Evolutionary conservation across 2,329 filamentous ascomycete genomes (phyloP).

Genomic region (Fusarium globosum): DNA sequence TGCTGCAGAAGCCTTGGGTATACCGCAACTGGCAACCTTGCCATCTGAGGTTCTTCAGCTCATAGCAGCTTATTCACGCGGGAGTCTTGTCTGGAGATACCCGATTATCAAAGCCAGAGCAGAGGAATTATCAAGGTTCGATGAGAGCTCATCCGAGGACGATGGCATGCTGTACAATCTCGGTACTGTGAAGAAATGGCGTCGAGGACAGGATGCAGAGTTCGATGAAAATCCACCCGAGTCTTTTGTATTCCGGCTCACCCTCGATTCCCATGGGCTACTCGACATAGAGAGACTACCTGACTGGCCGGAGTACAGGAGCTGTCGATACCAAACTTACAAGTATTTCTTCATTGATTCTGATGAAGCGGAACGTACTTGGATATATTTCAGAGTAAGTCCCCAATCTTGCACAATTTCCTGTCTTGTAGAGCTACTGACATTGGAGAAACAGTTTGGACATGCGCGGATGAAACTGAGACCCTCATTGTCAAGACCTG

Average conservation of each 20-base stretch:
- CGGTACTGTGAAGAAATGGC: background rate
- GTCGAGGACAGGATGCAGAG: background rate
- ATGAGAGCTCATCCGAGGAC: background rate
- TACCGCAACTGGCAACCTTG: too few relatives aligned
- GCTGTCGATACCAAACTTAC: background rate
- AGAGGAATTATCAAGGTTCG: background rate
- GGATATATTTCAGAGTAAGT: background rate
- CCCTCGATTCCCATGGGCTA: background rate
- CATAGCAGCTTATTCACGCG: too few relatives aligned
- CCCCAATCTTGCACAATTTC: too few relatives aligned
- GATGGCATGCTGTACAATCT: background rate
- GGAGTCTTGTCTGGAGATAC: too few relatives aligned
- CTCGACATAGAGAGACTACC: background rate
- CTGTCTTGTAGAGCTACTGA: background rate
- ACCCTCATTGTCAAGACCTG: background rate
- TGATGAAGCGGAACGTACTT: background rate
- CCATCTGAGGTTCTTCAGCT: too few relatives aligned
- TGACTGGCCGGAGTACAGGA: background rate
- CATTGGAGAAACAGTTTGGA: background rate
- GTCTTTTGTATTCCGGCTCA: background rate
- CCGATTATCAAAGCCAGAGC: background rate
- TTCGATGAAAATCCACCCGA: background rate
- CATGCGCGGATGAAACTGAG: background rate
- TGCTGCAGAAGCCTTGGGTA: too few relatives aligned
- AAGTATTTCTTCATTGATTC: background rate